Percentiles rank a stretch among this genome's conserved stretches.
Evolutionary conservation across 352 stramenopile genomes (phyloP).

Genomic region (Globisporangium megalacanthum): DNA sequence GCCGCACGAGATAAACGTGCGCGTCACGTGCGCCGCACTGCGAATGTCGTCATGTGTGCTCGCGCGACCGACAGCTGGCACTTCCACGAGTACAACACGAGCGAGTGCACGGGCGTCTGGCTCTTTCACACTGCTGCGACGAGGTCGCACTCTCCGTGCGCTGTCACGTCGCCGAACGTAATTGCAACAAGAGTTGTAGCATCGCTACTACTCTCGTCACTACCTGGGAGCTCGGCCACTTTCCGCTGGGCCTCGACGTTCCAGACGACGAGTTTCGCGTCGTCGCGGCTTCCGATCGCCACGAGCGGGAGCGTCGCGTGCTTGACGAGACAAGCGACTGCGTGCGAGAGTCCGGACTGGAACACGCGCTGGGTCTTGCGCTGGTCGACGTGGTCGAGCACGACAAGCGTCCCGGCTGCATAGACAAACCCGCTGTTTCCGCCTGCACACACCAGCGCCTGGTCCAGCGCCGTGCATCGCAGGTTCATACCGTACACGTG

Average conservation of each 20-base stretch:
- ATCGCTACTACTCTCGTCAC: too few species aligned
- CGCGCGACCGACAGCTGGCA: constrained; percentile 20
- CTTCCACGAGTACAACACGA: constrained; percentile 45
- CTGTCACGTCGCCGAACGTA: too few species aligned
- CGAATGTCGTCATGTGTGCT: constrained; percentile 41
- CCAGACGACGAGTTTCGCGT: constrained; percentile 25
- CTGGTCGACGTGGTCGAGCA: constrained; percentile 32
- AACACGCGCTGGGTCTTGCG: constrained; percentile 26
- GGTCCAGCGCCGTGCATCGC: constrained; percentile 30
- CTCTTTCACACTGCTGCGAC: constrained; percentile 49
- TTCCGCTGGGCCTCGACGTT: constrained; percentile 26
- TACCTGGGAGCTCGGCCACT: constrained; percentile 26
- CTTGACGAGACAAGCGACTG: constrained; percentile 45
- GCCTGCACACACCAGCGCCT: constrained; percentile 25
- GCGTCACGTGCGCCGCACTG: constrained; percentile 16
- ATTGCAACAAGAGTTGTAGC: too few species aligned
- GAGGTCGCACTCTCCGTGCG: constrained; percentile 28
- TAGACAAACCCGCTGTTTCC: constrained; percentile 34
- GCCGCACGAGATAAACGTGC: constrained; percentile 64
- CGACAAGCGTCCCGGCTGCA: constrained; percentile 34
- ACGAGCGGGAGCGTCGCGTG: constrained; percentile 38
- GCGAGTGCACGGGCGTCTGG: constrained; percentile 28
- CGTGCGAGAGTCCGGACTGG: constrained; percentile 33
- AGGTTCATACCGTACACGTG: constrained; percentile 55
- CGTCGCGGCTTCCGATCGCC: constrained; percentile 33